phyloP scores from a whole-genome alignment of 2,329 filamentous ascomycete genomes.

The Colletotrichum trifolii region DNA sequence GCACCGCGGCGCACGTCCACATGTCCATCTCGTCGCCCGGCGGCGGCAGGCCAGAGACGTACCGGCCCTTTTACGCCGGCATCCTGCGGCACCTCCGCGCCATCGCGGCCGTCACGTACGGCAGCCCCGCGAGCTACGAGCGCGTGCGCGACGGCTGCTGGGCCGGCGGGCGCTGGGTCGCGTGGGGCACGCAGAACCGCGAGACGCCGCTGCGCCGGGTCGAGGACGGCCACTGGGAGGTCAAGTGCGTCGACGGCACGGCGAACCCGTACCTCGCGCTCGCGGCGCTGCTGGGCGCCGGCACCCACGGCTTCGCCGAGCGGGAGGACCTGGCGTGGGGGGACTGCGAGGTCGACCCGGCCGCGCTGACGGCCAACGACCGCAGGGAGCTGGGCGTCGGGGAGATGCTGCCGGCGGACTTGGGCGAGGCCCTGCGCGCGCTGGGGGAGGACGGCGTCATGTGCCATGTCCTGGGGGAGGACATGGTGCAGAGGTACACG shows the following conservation, averaged over 20 bases:
- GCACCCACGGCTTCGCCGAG: constrained; percentile 62
- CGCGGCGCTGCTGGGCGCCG: constrained; percentile 69
- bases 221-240: constrained; percentile 76
- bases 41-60: constrained; percentile 54
- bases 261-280: constrained; percentile 82
- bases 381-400: constrained; percentile 63
- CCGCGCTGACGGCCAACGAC: constrained; percentile 57
- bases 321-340: constrained; percentile 55
- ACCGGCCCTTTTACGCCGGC: constrained; percentile 77
- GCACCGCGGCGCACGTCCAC: constrained; percentile 77
- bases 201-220: constrained; percentile 80
- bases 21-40: constrained; percentile 69
- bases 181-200: constrained; percentile 86
- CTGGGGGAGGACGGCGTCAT: constrained; percentile 62
- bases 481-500: constrained; percentile 67
- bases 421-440: constrained; percentile 65
- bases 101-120: constrained; percentile 76
- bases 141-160: constrained; percentile 76
- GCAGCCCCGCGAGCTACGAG: constrained; percentile 74
- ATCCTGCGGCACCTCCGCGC: constrained; percentile 74
- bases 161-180: constrained; percentile 82
- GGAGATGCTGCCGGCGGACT: constrained; percentile 62
- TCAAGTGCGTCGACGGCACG: constrained; percentile 81
- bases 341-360: constrained; percentile 68
- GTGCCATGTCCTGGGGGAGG: constrained; percentile 55